Percentiles rank a stretch among this genome's conserved stretches.
These are phyloP conservation scores for Penicillium hordei DNA, from an alignment of 2,329 filamentous ascomycete species.

Conservation along the genomic window DNA sequence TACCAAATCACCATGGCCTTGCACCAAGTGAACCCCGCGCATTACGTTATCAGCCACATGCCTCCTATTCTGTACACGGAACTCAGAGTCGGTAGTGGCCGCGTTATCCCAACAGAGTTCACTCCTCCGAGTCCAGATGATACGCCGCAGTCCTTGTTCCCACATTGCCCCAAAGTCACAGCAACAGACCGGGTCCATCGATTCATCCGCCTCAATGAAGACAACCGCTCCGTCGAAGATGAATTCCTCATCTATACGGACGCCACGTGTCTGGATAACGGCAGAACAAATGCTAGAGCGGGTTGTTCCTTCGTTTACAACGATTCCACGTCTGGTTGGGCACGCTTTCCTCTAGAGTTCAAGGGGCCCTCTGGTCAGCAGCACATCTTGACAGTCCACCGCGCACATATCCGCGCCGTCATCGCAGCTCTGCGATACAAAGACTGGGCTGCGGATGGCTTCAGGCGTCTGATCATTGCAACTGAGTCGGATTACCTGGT, in stretches of 20 bases:
- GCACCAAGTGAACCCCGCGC: not conserved
- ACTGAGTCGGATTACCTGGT: conserved; percentile 56
- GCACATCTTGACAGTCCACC: conserved; percentile 49
- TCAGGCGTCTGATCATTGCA: conserved; percentile 50
- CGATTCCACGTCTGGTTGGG: not conserved
- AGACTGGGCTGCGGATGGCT: conserved; percentile 47
- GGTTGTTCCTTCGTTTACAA: not conserved
- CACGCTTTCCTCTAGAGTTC: not conserved
- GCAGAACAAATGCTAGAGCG: not conserved
- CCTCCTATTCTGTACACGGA: not conserved
- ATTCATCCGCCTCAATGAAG: not conserved
- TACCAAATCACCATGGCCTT: not conserved
- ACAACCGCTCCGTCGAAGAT: not conserved
- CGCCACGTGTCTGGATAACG: not conserved
- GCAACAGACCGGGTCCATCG: not conserved
- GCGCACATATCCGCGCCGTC: conserved; percentile 57
- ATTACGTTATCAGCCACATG: not conserved
- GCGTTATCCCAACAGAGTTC: not conserved
- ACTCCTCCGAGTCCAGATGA: not conserved
- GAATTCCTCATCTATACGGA: not conserved
- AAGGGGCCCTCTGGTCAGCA: not conserved
- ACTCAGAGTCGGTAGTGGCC: not conserved
- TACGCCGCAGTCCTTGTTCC: not conserved
- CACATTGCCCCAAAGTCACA: not conserved
- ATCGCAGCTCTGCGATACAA: conserved; percentile 51